Evolutionary conservation across 2,329 filamentous ascomycete genomes (phyloP).

Genomic region (Periconia digitata): DNA sequence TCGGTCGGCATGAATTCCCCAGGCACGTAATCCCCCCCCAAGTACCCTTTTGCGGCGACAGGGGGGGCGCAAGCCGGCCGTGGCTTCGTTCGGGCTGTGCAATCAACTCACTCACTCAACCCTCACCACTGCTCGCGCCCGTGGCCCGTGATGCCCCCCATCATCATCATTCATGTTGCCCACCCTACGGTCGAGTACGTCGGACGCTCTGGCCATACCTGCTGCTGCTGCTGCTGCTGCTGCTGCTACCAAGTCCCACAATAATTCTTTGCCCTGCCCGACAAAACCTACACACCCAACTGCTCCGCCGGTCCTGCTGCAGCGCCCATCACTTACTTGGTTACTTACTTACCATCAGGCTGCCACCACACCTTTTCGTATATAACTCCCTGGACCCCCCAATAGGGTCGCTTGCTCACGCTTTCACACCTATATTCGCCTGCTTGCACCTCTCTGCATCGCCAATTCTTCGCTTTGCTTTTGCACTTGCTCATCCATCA

Average conservation of each 20-base stretch:
- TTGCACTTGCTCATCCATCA: conserved; percentile 28
- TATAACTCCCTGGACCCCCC: not conserved
- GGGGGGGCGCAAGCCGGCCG: conserved; percentile 20
- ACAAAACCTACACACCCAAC: not conserved
- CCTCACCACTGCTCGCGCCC: not conserved
- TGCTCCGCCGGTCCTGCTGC: conserved; percentile 5
- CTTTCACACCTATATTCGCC: not conserved
- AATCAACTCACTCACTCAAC: conserved; percentile 27
- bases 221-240: conserved; percentile 16
- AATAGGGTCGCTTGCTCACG: not conserved
- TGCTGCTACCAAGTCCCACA: conserved; percentile 7
- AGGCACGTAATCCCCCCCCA: conserved; percentile 25
- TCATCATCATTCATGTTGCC: conserved; percentile 24
- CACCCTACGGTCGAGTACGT: conserved; percentile 10
- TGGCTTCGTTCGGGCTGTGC: conserved; percentile 37
- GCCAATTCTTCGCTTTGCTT: conserved; percentile 22
- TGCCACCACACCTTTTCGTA: not conserved
- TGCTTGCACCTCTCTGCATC: conserved; percentile 21
- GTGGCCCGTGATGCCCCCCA: conserved; percentile 20
- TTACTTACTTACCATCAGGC: too few species aligned
- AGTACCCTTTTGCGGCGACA: conserved; percentile 8
- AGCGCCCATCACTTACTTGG: not conserved
- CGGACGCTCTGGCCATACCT: not conserved
- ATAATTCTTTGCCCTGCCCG: conserved; percentile 15
- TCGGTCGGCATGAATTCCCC: conserved; percentile 12